A percentile compares a stretch with the other conserved stretches of the same genome.
These are phyloP conservation scores for Boletus sensibilis DNA, from an alignment of 768 basidiomycete genomes.

Conservation along the genomic window DNA sequence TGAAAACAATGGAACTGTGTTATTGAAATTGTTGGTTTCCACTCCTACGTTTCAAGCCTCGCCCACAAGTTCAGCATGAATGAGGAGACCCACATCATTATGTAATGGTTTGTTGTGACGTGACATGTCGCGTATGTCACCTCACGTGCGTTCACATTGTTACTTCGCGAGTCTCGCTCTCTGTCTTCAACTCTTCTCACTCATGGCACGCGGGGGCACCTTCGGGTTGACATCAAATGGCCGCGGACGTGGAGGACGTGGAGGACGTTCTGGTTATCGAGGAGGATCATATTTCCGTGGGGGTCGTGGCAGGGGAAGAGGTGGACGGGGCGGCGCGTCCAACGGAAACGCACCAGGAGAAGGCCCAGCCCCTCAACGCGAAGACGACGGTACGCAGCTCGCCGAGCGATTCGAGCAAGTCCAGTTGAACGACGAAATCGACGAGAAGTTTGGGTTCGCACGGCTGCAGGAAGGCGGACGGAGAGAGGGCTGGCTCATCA, in stretches of 20 bases:
- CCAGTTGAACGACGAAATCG: slow-evolving; percentile 76
- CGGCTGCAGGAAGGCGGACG: slow-evolving; percentile 74
- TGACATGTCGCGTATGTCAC: slow-evolving; percentile 30
- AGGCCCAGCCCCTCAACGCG: slow-evolving; percentile 57
- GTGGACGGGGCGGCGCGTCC: slow-evolving; percentile 31
- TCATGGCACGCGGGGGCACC: slow-evolving; percentile 46
- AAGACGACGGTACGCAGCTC: slow-evolving; percentile 87
- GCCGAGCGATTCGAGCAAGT: slow-evolving; percentile 86
- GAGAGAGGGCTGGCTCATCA: slow-evolving; percentile 92
- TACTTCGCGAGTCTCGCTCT: slow-evolving; percentile 8
- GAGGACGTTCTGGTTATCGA: slow-evolving; percentile 37
- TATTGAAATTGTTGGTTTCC: neutral
- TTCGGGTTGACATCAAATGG: slow-evolving; percentile 58
- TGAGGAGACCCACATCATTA: too few species aligned
- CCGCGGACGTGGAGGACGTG: slow-evolving; percentile 39
- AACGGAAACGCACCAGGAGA: slow-evolving; percentile 40
- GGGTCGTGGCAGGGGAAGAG: slow-evolving; percentile 49
- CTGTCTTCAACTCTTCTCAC: neutral
- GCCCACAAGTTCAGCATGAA: neutral
- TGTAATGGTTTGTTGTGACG: too few species aligned
- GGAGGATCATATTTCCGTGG: slow-evolving; percentile 41
- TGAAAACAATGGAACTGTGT: neutral
- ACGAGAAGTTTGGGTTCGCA: slow-evolving; percentile 89
- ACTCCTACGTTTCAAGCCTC: neutral
- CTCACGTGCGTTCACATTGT: slow-evolving; percentile 17